Base-by-base conservation (phyloP, 2,329 filamentous ascomycete species). In the Trichophyton simii region DNA sequence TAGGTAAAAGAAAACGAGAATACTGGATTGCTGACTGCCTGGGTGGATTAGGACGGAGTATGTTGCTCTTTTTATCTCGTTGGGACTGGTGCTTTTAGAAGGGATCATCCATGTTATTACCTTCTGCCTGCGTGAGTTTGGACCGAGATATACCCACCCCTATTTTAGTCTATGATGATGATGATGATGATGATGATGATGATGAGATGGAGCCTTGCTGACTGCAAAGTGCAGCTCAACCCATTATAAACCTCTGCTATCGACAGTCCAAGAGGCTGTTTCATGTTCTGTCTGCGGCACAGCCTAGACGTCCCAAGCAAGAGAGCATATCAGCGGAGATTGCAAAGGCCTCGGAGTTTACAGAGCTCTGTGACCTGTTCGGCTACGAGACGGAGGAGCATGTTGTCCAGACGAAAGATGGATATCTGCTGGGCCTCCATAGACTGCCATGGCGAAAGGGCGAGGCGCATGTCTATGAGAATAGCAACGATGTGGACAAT, bases 321-420 rank as follows among this genome's bases (percentile, higher is more conserved):
- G 87, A 87, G 71, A 79, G 82, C 44, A 80, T 90, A 61, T 89
- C 89, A 44, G 82, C 78, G n/a, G 84, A 86, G 7, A 86, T 99
- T 62, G 87, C 90, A 61, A 87, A 94, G 70, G 90, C 92, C 3
- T 84, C 88, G 63, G 94, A 97, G 71, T 97, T 99, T 72, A 85
- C 90, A 54, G 92, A 97, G 70, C 82, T 99, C n/a, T 97, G 92
- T 74, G 87, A 86, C 44, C 77, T 96, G 11, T 96, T 87, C 73
- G 92, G 91, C 55, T 97, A 96, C 75, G 87, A 89, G 67, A 89
- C 92, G 4, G 94, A 99, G 73, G 94, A 99, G 75, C 94, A 99
- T 72, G 87, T 99, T 58, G 88, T 95, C 9, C 91, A 96, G 74
- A 99, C 94, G 1, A 86, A 85, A 64, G 94, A 99, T 78, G 94